A percentile compares a stretch with the other conserved stretches of the same genome.
Conservation (phyloP, 192 early-diverging fungal species). For the Irineochytrium annulatum region DNA sequence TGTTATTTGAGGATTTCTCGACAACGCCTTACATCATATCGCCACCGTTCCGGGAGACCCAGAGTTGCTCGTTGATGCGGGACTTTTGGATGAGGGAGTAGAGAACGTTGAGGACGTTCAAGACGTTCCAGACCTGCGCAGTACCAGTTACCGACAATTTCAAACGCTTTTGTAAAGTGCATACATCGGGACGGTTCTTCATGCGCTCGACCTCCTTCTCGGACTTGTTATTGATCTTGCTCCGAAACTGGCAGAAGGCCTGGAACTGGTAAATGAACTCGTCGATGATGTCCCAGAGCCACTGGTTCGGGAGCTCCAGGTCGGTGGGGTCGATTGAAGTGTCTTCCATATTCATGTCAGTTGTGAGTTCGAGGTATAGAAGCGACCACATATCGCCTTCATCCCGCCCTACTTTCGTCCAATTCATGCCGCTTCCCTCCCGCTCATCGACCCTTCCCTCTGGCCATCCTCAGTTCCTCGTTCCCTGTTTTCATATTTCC, state of each 20-base stretch:
- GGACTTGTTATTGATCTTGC: constrained; percentile 73
- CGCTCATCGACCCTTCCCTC: no score
- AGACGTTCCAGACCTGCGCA: constrained; percentile 90
- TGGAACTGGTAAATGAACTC: constrained; percentile 99
- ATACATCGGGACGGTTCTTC: constrained; percentile 68
- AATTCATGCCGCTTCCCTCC: no score
- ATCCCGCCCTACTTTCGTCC: no score
- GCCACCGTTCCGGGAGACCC: constrained; percentile 82
- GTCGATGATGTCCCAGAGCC: constrained; percentile 99
- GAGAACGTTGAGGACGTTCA: constrained; percentile 92
- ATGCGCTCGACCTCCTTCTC: constrained; percentile 78
- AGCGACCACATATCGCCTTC: neutral
- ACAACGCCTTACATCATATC: constrained; percentile 60
- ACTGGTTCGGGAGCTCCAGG: constrained; percentile 95
- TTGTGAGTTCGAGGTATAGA: neutral
- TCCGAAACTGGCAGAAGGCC: constrained; percentile 92
- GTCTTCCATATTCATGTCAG: constrained; percentile 10
- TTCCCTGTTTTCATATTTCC: no score
- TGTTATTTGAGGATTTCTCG: neutral
- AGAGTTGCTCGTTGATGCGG: constrained; percentile 87
- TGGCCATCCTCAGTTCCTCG: no score
- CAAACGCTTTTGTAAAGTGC: neutral
- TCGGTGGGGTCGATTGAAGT: constrained; percentile 64
- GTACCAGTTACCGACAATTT: neutral
- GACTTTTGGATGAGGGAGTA: constrained; percentile 96